phyloP scores from a whole-genome alignment of 495 filamentous ascomycete genomes.

The Xylaria bambusicola region DNA sequence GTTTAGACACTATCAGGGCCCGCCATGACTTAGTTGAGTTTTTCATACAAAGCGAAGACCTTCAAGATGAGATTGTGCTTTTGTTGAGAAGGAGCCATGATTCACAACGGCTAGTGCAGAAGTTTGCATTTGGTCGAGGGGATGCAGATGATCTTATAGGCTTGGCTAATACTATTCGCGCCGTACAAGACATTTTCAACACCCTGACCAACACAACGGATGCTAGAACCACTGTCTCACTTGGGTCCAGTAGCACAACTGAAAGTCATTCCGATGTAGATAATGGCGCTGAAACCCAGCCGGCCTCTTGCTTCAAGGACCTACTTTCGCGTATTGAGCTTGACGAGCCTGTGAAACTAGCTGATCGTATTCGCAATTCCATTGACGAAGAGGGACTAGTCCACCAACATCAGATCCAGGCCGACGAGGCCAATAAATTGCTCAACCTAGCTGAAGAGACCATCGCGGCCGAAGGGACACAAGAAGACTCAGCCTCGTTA shows the following conservation, averaged over 20 bases:
- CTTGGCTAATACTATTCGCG: conserved; percentile 77
- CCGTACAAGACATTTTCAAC: conserved; percentile 67
- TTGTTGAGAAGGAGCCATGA: conserved; percentile 81
- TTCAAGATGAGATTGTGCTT: conserved; percentile 65
- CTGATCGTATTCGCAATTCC: conserved; percentile 67
- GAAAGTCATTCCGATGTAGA: not conserved
- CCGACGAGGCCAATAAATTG: conserved; percentile 67
- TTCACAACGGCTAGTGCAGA: conserved; percentile 86
- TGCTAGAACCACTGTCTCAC: not conserved
- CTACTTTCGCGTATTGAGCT: conserved; percentile 67
- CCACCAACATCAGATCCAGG: conserved; percentile 73
- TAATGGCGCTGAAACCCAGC: not conserved
- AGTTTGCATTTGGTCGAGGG: conserved; percentile 88
- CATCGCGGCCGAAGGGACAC: conserved; percentile 57
- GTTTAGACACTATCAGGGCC: conserved; percentile 72
- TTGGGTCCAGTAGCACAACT: not conserved
- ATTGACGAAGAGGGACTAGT: conserved; percentile 94
- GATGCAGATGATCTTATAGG: conserved; percentile 89
- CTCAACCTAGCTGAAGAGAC: conserved; percentile 69
- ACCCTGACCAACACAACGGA: conserved; percentile 26
- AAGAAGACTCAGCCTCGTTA: conserved; percentile 41
- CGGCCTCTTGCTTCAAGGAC: conserved; percentile 43
- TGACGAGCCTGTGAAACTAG: conserved; percentile 66
- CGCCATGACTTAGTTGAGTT: conserved; percentile 80
- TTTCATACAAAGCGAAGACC: conserved; percentile 61